Evolutionary conservation across 805 yeast species (phyloP), one percentile per base, ranked within the genome.

Genomic region (Saturnispora besseyi): DNA sequence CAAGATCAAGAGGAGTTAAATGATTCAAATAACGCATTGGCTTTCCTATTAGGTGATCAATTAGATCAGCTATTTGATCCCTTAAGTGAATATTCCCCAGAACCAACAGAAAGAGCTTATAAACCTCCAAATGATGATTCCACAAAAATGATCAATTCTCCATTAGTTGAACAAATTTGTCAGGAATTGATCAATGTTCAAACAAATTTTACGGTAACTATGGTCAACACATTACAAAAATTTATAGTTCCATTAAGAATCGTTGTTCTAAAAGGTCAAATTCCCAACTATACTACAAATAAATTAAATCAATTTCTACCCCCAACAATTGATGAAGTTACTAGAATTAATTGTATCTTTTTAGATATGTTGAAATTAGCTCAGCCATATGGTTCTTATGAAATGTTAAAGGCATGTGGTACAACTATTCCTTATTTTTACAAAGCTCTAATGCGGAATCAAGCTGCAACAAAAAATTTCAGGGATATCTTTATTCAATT

Each of bases 281-380:
- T 81, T 5, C 70, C 75, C 3, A 73, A 73, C 10, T 62, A 78
- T 40, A 81, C 87, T 1, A 80, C 85, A 2, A 65, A 82, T 2
- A 79, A 80, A 56, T 72, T 90, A 32, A 90, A 91, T 63, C 73
- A 80, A 45, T 74, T 88, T 0, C 89, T 91, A 60, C 97, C 98
- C 2, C 97, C 97, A 0, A 91, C 98, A 0, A 84, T 91, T 18
- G 97, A 91, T 65, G 98, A 91, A 67, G 82, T 91, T 15, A 86
- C 95, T 10, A 74, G 97, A 59, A 82, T 91, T 37, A 90, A 90
- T 61, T 87, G 96, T 61, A 81, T 91, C 4, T 79, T 87, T 51
- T 76, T 85, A 53, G 95, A 85, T 56, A 79, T 93, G 22, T 66
- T 91, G 49, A 77, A 78, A 51, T 65, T 75, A 13, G 91, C 97